phyloP scores from a whole-genome alignment of 768 basidiomycete species.

The Podaxis sp. region DNA sequence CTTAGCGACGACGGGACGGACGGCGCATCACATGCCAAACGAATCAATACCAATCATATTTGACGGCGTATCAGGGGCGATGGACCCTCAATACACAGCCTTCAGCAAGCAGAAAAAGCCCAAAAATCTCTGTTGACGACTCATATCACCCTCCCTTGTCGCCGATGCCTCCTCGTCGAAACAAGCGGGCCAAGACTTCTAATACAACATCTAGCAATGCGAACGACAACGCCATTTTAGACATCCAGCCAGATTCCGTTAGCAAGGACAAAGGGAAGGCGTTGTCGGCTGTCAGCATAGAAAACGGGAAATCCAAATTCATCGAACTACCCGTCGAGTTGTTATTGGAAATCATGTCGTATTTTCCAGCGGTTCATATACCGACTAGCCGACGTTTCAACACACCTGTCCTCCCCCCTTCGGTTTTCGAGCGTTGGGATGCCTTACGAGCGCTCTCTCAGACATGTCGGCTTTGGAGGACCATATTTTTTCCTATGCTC shows the following conservation, averaged over 20 bases:
- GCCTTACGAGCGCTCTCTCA: constrained; percentile 34
- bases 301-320: constrained; percentile 16
- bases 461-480: constrained; percentile 28
- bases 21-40: no score
- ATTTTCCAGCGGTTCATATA: constrained; percentile 23
- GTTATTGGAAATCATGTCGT: constrained; percentile 30
- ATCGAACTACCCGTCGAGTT: constrained; percentile 31
- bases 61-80: neutral
- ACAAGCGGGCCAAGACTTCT: neutral
- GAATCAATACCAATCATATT: no score
- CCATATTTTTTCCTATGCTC: constrained; percentile 27
- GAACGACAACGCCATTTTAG: neutral
- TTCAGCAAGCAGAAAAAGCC: neutral
- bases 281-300: neutral
- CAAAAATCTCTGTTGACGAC: neutral
- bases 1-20: no score
- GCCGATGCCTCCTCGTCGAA: neutral
- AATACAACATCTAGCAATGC: neutral
- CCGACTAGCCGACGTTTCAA: constrained; percentile 18
- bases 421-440: constrained; percentile 27
- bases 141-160: neutral
- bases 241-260: no score
- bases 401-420: constrained; percentile 19
- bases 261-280: neutral
- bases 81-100: neutral